These are phyloP conservation scores for Lasiodiplodia sp. DNA, from an alignment of 2,329 filamentous ascomycete genomes.

Conservation along the genomic window DNA sequence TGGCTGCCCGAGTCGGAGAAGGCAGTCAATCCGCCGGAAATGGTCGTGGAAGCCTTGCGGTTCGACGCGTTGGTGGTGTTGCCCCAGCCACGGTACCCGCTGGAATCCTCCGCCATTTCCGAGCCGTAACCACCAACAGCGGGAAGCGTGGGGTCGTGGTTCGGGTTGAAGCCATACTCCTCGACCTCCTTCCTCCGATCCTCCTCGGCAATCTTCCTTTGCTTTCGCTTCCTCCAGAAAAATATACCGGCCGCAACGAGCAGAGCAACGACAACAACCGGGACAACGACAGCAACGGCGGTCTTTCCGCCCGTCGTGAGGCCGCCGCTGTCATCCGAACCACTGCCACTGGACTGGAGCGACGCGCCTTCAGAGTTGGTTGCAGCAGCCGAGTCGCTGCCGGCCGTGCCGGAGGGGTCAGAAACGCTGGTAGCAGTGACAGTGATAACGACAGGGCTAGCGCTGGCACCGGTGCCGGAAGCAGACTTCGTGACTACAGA, in stretches of 20 bases:
- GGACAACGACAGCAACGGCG: conserved; percentile 91
- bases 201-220: conserved; percentile 83
- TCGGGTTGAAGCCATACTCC: conserved; percentile 98
- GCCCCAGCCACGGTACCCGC: conserved; percentile 95
- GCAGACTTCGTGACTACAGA: conserved; percentile 28
- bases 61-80: conserved; percentile 73
- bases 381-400: conserved; percentile 12
- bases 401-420: conserved; percentile 25
- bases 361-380: conserved; percentile 10
- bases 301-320: conserved; percentile 74
- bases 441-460: conserved; percentile 16
- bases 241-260: conserved; percentile 79
- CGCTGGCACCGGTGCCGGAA: neutral
- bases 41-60: conserved; percentile 86
- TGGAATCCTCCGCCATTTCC: conserved; percentile 77
- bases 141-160: conserved; percentile 84
- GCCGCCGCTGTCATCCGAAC: conserved; percentile 44
- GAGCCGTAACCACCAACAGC: conserved; percentile 64
- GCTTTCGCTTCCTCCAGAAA: conserved; percentile 89
- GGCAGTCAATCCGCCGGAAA: conserved; percentile 73
- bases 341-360: neutral
- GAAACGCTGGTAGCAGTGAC: conserved; percentile 25
- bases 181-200: conserved; percentile 94
- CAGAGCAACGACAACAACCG: conserved; percentile 85
- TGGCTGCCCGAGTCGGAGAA: conserved; percentile 75